phyloP scores from a whole-genome alignment of 2,329 filamentous ascomycete genomes.

The Ophiostoma piceae region DNA sequence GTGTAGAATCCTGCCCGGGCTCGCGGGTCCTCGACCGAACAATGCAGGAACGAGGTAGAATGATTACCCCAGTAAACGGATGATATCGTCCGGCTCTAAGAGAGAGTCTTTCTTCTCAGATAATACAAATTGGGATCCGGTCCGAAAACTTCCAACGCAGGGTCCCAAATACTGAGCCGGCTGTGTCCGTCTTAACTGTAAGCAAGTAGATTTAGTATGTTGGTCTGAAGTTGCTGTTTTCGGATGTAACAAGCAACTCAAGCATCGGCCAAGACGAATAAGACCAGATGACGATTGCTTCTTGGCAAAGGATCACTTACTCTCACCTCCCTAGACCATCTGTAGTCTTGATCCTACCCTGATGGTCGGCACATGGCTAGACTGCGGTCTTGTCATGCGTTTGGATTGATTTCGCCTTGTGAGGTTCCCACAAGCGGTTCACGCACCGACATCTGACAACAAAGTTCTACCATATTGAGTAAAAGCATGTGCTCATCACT shows the following conservation, averaged over 20 bases:
- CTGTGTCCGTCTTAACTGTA: background rate
- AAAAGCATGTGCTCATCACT: background rate
- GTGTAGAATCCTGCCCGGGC: background rate
- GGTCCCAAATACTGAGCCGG: background rate
- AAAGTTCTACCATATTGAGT: too few relatives aligned
- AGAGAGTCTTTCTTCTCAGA: background rate
- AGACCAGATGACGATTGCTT: background rate
- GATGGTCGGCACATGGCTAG: background rate
- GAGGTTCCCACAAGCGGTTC: background rate
- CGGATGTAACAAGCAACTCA: background rate
- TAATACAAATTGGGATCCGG: background rate
- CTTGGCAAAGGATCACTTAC: background rate
- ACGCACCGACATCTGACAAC: background rate
- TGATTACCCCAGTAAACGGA: background rate
- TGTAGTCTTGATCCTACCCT: background rate
- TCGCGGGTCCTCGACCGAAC: background rate
- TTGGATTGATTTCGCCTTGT: background rate
- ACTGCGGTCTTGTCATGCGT: background rate
- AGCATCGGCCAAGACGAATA: background rate
- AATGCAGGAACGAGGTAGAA: background rate
- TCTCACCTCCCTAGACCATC: background rate
- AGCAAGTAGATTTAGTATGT: background rate
- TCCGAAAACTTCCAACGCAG: background rate
- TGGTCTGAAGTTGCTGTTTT: background rate
- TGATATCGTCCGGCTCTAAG: background rate